Conservation (phyloP, 1,284 basidiomycete species). For the Farysia itapuensis region DNA sequence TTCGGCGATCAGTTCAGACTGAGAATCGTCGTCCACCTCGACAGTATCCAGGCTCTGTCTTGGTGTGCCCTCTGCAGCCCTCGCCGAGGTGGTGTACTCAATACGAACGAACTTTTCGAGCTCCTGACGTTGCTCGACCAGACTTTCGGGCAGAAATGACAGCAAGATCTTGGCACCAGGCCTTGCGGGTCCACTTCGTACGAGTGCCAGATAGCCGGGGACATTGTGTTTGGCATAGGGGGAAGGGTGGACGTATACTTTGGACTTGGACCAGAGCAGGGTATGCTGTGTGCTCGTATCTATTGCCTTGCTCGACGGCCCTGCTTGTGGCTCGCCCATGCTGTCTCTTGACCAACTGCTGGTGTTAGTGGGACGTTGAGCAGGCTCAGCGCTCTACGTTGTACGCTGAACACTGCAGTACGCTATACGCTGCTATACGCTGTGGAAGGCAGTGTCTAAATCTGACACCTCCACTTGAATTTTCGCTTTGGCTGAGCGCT, state of each 20-base stretch:
- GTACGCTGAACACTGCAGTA: no score
- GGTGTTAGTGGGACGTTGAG: no score
- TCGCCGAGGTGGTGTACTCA: slow-evolving; percentile 68
- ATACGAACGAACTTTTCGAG: slow-evolving; percentile 83
- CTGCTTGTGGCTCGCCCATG: no score
- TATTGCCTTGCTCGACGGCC: no score
- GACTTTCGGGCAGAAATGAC: slow-evolving; percentile 67
- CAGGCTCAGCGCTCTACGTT: no score
- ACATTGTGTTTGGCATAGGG: slow-evolving; percentile 89
- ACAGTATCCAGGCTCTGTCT: slow-evolving; percentile 64
- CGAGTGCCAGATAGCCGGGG: slow-evolving; percentile 70
- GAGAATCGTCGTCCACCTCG: slow-evolving; percentile 10
- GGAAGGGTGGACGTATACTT: slow-evolving; percentile 71
- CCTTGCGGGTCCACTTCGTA: slow-evolving; percentile 7
- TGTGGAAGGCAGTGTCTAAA: no score
- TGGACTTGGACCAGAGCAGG: slow-evolving; percentile 39
- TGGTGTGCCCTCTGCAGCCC: slow-evolving; percentile 15
- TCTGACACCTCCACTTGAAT: no score
- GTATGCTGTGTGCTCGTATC: slow-evolving; percentile 10
- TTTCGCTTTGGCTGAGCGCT: no score
- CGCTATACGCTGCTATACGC: no score
- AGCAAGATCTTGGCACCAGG: slow-evolving; percentile 32
- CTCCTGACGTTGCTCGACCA: slow-evolving; percentile 64
- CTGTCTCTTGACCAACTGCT: no score
- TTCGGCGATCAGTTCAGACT: slow-evolving; percentile 33